These are phyloP conservation scores for Acrodontium crateriforme DNA, from an alignment of 2,329 filamentous ascomycete species.

Conservation along the genomic window DNA sequence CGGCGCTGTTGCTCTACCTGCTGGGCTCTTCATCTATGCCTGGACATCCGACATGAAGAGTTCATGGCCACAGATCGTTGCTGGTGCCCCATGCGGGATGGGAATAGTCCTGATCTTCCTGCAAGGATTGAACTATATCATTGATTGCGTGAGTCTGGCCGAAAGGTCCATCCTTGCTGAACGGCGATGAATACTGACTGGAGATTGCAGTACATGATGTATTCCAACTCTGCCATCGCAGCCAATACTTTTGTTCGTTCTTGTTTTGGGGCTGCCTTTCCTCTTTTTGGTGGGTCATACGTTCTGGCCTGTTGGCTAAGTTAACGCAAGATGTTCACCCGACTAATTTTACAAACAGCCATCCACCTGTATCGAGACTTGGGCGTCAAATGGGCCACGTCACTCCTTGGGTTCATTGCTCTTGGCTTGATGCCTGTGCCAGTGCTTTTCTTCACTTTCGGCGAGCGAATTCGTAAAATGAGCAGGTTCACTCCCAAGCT, in stretches of 20 bases:
- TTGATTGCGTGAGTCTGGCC: too few relatives aligned
- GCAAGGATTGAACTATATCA: slow-evolving; percentile 31
- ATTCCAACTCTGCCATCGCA: slow-evolving; percentile 21
- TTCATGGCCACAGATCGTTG: slow-evolving; percentile 28
- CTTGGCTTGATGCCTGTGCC: slow-evolving; percentile 18
- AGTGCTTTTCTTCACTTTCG: slow-evolving; percentile 18
- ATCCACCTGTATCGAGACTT: slow-evolving; percentile 22
- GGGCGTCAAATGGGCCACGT: slow-evolving; percentile 22
- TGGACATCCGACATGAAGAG: slow-evolving; percentile 31
- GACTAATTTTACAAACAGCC: slow-evolving; percentile 1
- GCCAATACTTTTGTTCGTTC: slow-evolving; percentile 24
- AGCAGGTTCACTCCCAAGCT: slow-evolving; percentile 3
- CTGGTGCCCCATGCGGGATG: slow-evolving; percentile 27
- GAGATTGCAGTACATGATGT: slow-evolving; percentile 28
- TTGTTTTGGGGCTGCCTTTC: slow-evolving; percentile 23
- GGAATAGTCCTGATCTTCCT: slow-evolving; percentile 34
- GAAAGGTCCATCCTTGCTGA: too few relatives aligned
- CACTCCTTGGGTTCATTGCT: slow-evolving; percentile 21
- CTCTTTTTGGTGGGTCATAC: slow-evolving; percentile 12
- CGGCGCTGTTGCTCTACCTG: slow-evolving; percentile 26
- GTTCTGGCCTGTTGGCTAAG: neutral
- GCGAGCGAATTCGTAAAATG: slow-evolving; percentile 10
- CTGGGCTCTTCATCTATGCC: slow-evolving; percentile 31
- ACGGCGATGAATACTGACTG: too few relatives aligned
- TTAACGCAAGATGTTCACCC: slow-evolving; percentile 15